Evolutionary conservation across 345 rosid species (phyloP).

Genomic region (Chamaenerion angustifolium): DNA sequence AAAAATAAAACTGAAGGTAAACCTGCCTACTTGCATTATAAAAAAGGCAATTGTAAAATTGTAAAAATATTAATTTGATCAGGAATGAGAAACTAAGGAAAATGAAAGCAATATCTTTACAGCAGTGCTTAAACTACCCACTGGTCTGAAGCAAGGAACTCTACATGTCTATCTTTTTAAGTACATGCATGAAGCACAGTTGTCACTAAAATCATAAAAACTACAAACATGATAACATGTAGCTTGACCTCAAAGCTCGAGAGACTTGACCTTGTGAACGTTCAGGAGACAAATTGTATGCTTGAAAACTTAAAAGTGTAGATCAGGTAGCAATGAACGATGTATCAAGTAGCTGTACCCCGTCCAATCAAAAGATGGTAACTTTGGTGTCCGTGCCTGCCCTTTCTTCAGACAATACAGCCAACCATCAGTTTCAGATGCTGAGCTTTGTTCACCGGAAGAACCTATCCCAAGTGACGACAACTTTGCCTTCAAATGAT

Average conservation of each 20-base stretch:
- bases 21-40: not conserved
- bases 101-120: too few species aligned
- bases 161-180: too few species aligned
- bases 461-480: constrained; percentile 29
- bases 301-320: not conserved
- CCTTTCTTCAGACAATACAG: constrained; percentile 67
- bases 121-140: too few species aligned
- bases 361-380: constrained; percentile 85
- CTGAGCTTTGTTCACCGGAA: constrained; percentile 28
- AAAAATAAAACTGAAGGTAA: not conserved
- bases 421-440: constrained; percentile 50
- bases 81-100: too few species aligned
- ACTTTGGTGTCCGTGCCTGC: constrained; percentile 40
- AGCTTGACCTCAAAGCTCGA: too few species aligned
- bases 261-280: too few species aligned
- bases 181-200: too few species aligned
- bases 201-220: too few species aligned
- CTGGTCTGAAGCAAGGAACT: too few species aligned
- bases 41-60: too few species aligned
- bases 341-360: constrained; percentile 38
- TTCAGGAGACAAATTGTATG: not conserved
- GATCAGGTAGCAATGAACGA: not conserved
- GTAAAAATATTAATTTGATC: too few species aligned
- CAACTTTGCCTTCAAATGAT: constrained; percentile 60
- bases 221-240: too few species aligned